phyloP scores from a whole-genome alignment of 345 rosid species.

The Hibiscus mutabilis region DNA sequence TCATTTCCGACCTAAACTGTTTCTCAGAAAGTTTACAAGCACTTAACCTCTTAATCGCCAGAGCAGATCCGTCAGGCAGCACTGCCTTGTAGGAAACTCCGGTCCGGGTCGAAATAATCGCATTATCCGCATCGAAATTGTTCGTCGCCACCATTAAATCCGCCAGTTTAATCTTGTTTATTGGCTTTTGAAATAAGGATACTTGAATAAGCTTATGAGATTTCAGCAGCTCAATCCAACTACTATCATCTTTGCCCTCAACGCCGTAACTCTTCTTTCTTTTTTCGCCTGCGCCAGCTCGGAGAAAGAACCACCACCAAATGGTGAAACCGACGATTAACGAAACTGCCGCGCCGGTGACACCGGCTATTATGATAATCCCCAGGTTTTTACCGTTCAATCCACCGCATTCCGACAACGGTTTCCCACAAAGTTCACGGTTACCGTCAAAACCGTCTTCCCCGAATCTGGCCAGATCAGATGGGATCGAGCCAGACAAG shows the following conservation, averaged over 20 bases:
- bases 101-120: slow-evolving; percentile 52
- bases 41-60: slow-evolving; percentile 68
- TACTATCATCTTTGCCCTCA: slow-evolving; percentile 40
- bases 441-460: slow-evolving; percentile 53
- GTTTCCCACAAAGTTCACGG: slow-evolving; percentile 70
- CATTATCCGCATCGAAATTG: slow-evolving; percentile 44
- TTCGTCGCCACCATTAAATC: slow-evolving; percentile 82
- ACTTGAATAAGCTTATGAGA: slow-evolving; percentile 69
- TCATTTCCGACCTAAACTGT: slow-evolving; percentile 71
- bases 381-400: slow-evolving; percentile 72
- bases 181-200: slow-evolving; percentile 80
- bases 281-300: slow-evolving; percentile 25
- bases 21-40: slow-evolving; percentile 62
- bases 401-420: slow-evolving; percentile 61
- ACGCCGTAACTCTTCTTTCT: slow-evolving; percentile 24
- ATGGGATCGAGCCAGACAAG: slow-evolving; percentile 59
- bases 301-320: slow-evolving; percentile 82
- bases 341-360: slow-evolving; percentile 74
- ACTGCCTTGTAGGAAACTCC: slow-evolving; percentile 77
- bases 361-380: slow-evolving; percentile 74
- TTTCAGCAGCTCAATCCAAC: slow-evolving; percentile 51
- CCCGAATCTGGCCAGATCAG: slow-evolving; percentile 27
- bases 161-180: slow-evolving; percentile 69
- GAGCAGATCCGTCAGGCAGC: slow-evolving; percentile 76
- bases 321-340: slow-evolving; percentile 60